Percentiles rank a stretch among this genome's conserved stretches.
Evolutionary conservation across 768 basidiomycete genomes (phyloP).

Genomic region (Kwoniella pini): DNA sequence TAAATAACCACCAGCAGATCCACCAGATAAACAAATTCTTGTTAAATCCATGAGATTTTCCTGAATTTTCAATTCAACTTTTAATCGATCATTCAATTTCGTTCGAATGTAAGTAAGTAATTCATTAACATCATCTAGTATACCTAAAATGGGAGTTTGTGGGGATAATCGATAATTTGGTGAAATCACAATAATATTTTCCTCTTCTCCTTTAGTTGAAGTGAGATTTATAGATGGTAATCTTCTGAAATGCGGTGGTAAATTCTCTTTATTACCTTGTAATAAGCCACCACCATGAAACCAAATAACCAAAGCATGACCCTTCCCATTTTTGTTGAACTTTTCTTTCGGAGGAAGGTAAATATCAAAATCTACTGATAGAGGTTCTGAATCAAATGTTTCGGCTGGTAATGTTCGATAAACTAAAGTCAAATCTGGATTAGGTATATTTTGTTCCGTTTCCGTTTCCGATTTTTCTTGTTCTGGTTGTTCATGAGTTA

Average conservation of each 20-base stretch:
- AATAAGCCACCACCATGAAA: slow-evolving; percentile 52
- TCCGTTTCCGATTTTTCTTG: not conserved
- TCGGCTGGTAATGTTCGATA: slow-evolving; percentile 43
- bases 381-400: slow-evolving; percentile 45
- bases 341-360: slow-evolving; percentile 37
- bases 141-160: slow-evolving; percentile 51
- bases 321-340: slow-evolving; percentile 1
- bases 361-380: slow-evolving; percentile 46
- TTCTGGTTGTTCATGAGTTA: not conserved
- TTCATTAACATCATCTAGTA: slow-evolving; percentile 48
- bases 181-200: slow-evolving; percentile 44
- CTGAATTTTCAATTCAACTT: slow-evolving; percentile 23
- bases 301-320: slow-evolving; percentile 48
- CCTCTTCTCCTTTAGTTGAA: slow-evolving; percentile 10
- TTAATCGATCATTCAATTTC: slow-evolving; percentile 34
- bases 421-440: slow-evolving; percentile 30
- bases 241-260: slow-evolving; percentile 50
- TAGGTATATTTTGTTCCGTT: slow-evolving; percentile 17
- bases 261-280: slow-evolving; percentile 52
- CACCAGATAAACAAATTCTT: slow-evolving; percentile 45
- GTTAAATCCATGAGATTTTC: slow-evolving; percentile 33
- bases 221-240: slow-evolving; percentile 21
- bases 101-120: slow-evolving; percentile 33
- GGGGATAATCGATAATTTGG: slow-evolving; percentile 55
- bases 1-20: slow-evolving; percentile 48